Conservation (phyloP, 1,284 basidiomycete species). For the Marasmius oreades region DNA sequence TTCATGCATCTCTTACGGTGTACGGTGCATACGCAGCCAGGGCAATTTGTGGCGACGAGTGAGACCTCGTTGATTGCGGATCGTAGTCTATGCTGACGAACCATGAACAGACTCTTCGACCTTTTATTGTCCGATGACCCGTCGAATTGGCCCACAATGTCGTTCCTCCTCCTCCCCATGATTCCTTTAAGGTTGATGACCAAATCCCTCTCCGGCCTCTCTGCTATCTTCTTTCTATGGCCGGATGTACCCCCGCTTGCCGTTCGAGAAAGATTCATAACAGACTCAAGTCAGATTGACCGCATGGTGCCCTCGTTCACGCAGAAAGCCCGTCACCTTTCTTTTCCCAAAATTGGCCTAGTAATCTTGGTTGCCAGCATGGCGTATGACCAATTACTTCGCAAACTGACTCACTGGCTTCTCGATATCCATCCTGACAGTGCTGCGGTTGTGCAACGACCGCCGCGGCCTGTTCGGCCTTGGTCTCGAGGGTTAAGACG, state of each 20-base stretch:
- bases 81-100: neutral
- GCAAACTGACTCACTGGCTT: conserved; percentile 9
- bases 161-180: conserved; percentile 3
- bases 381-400: conserved; percentile 6
- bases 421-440: conserved; percentile 4
- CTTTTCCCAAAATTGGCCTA: conserved; percentile 6
- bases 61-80: neutral
- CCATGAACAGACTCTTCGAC: conserved; percentile 5
- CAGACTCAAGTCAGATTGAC: conserved; percentile 5
- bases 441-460: neutral
- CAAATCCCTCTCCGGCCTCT: neutral
- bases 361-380: conserved; percentile 2
- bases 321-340: neutral
- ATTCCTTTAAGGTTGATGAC: neutral
- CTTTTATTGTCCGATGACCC: conserved; percentile 10
- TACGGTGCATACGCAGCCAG: conserved; percentile 11
- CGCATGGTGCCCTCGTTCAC: neutral
- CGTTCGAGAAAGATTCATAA: conserved; percentile 1
- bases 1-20: conserved; percentile 3
- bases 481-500: neutral
- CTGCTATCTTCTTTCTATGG: conserved; percentile 12
- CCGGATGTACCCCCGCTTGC: conserved; percentile 8
- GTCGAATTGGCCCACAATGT: conserved; percentile 5
- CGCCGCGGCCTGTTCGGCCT: neutral
- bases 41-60: conserved; percentile 10